Evolutionary conservation across 2,329 filamentous ascomycete genomes (phyloP), one percentile per base, ranked within the genome.

Genomic region (Xylaria digitata): DNA sequence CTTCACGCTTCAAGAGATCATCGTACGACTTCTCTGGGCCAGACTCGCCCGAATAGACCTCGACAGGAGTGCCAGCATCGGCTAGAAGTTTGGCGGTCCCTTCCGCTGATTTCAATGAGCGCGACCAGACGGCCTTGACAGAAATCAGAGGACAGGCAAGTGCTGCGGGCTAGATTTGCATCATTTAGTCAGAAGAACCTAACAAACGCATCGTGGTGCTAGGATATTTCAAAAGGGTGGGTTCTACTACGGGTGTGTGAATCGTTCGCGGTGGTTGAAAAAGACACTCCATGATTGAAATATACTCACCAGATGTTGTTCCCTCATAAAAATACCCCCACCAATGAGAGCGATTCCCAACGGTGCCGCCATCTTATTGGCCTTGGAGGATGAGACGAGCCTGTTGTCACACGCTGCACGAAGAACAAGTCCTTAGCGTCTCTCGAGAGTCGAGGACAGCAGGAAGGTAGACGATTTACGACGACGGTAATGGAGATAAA

Each of bases 121-220:
- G 84, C 8, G 85, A 87, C 78, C 87, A 90, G 57, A 87, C 78
- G 9, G 85, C 85, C 78, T 86, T 87, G 54, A 89, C 78, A 3
- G 78, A 75, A 30, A 88, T 76, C 3, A 74, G 67, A 3, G 80
- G 74, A 55, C 80, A 81, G 15, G 82, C 81, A 69, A 83, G 78
- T 59, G 87, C 81, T 6, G 86, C 86, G 4, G 86, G 86, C 76
- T 78, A 63, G 30, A 58, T 54, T 48, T 17, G 15, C 40, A 43
- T 15, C 19, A 61, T 73, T 70, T 68, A 75, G 74, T 63, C 56
- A 59, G 53, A 46, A 6, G 55, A 52, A 34, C 49, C 56, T 50
- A 7, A 34, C 17, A 43, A 45, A 11, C 21, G 52, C 46, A 48
- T 60, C 32, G 26, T 37, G 13, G 32, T 42, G 15, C 8, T 37